Evolutionary conservation across 148 eudicot species (phyloP).

Genomic region (Chenopodium berlandieri): DNA sequence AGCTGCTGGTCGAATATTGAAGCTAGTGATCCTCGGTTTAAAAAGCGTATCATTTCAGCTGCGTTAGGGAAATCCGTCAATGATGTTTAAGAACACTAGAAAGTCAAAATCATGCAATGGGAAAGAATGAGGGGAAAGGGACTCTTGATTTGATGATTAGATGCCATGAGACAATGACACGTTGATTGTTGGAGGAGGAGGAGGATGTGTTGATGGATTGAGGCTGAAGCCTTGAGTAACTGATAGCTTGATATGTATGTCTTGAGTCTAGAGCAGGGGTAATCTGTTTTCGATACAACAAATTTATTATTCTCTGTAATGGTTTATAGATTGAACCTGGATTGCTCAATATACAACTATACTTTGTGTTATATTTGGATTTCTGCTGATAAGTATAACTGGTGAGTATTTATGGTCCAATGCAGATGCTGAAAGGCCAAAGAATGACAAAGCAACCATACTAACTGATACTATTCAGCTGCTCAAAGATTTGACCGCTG

Average conservation of each 20-base stretch:
- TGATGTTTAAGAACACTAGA: not conserved
- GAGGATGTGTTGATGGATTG: not conserved
- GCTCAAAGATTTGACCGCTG: slow-evolving; percentile 69
- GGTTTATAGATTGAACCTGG: not conserved
- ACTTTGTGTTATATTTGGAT: too few species aligned
- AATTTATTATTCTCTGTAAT: not conserved
- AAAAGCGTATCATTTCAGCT: not conserved
- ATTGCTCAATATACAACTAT: not conserved
- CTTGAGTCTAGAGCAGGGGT: not conserved
- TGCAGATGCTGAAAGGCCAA: slow-evolving; percentile 86
- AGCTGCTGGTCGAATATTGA: not conserved
- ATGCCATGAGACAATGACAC: not conserved
- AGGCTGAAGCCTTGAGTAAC: not conserved
- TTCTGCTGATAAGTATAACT: not conserved
- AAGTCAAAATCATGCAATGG: not conserved
- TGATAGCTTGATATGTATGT: not conserved
- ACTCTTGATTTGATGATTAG: too few species aligned
- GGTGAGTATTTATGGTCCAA: slow-evolving; percentile 14
- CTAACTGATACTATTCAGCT: slow-evolving; percentile 74
- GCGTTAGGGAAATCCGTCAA: not conserved
- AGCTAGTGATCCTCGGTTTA: not conserved
- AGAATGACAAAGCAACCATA: slow-evolving; percentile 81
- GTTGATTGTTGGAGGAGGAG: not conserved
- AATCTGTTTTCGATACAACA: not conserved
- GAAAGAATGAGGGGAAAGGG: too few species aligned